phyloP scores from a whole-genome alignment of 768 basidiomycete genomes.

The Termitomyces sp. region DNA sequence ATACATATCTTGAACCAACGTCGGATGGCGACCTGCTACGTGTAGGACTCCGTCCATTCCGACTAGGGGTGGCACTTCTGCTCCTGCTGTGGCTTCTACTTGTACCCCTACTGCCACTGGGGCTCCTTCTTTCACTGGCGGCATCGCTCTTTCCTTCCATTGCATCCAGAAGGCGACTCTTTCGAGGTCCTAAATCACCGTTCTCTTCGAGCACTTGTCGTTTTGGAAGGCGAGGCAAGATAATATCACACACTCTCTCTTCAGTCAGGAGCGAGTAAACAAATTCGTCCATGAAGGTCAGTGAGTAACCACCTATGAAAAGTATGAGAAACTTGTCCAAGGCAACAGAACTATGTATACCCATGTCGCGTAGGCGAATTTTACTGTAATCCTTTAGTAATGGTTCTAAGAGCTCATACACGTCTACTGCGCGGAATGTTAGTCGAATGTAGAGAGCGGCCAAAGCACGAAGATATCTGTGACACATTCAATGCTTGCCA shows the following conservation, averaged over 20 bases:
- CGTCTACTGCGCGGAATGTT: conserved; percentile 86
- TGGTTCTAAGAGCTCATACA: conserved; percentile 92
- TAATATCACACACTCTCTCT: conserved; percentile 95
- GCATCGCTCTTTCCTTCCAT: conserved; percentile 70
- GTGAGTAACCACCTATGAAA: conserved; percentile 67
- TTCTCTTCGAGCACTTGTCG: conserved; percentile 87
- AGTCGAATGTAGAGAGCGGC: conserved; percentile 93
- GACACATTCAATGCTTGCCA: conserved; percentile 1
- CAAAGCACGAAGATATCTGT: conserved; percentile 88
- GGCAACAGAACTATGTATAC: conserved; percentile 36
- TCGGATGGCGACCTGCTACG: conserved; percentile 32
- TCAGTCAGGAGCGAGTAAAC: conserved; percentile 77
- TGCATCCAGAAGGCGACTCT: conserved; percentile 83
- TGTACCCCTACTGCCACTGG: conserved; percentile 33
- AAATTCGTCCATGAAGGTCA: conserved; percentile 92
- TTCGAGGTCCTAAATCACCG: conserved; percentile 79
- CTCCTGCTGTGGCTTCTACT: conserved; percentile 30
- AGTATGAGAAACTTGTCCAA: conserved; percentile 4
- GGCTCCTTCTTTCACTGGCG: conserved; percentile 32
- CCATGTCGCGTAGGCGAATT: conserved; percentile 71
- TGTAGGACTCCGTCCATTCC: conserved; percentile 13
- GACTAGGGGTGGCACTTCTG: conserved; percentile 17
- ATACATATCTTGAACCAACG: conserved; percentile 54
- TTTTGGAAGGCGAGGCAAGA: conserved; percentile 84
- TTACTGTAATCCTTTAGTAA: conserved; percentile 92